Percentiles rank a stretch among this genome's conserved stretches.
Conservation (phyloP, 192 early-diverging fungal genomes). For the Cladochytrium replicatum region DNA sequence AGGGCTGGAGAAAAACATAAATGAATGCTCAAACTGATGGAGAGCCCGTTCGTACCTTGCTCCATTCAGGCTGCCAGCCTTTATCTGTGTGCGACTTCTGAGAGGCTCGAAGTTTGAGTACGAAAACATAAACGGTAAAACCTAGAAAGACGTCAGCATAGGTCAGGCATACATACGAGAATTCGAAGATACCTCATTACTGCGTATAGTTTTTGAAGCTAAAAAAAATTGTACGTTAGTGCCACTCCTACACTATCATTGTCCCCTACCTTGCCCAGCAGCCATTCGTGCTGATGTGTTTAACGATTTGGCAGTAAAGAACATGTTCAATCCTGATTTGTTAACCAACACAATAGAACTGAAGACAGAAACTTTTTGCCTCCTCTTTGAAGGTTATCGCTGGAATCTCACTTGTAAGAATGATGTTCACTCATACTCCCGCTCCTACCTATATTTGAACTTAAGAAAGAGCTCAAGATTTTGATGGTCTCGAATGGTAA, state of each 20-base stretch:
- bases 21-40: conserved; percentile 3
- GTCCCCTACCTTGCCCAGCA: conserved; percentile 64
- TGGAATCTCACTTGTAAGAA: conserved; percentile 10
- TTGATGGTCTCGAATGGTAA: conserved; percentile 56
- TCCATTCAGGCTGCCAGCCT: conserved; percentile 72
- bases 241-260: too few species aligned
- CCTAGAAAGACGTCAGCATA: too few species aligned
- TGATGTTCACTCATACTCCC: background rate
- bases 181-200: too few species aligned
- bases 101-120: conserved; percentile 74
- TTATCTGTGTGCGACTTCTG: conserved; percentile 69
- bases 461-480: conserved; percentile 50
- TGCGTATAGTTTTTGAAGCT: too few species aligned
- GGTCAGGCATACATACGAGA: too few species aligned
- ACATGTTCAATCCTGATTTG: conserved; percentile 72
- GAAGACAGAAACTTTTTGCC: conserved; percentile 80
- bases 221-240: too few species aligned
- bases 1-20: conserved; percentile 36
- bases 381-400: conserved; percentile 43
- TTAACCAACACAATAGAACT: conserved; percentile 90
- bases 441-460: conserved; percentile 34
- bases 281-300: conserved; percentile 63
- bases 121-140: conserved; percentile 83
- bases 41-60: conserved; percentile 51
- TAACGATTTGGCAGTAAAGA: conserved; percentile 69